Base-by-base conservation (phyloP, 306 rosid species). In the Castanopsis chinensis region DNA sequence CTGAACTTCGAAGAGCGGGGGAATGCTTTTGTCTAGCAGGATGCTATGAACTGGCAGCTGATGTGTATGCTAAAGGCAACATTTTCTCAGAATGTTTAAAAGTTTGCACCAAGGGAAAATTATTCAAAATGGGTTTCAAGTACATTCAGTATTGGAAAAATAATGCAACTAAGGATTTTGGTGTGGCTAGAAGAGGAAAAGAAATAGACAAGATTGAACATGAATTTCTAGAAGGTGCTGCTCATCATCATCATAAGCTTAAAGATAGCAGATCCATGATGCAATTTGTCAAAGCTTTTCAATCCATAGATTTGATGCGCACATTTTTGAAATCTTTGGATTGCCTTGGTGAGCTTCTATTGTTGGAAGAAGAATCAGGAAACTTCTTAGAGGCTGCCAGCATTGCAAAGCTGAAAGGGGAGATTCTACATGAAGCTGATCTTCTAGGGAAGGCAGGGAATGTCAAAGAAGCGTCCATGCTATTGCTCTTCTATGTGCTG, bases 261-360 rank as follows among this genome's bases (percentile, higher is more conserved):
- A 85, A 82, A 64, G 97, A 91, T 74, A 57, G 5, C 52, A 87
- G 63, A 73, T 86, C 90, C 27, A 91, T 93, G 98, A 83, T 90
- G 94, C 88, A 81, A 53, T 89, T 87, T 88, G 92, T 93, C 51
- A 83, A 83, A 81, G 94, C 90, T 69, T 93, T 93, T 81, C 81
- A 68, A 53, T 79, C 97, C 0, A 76, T 88, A 41, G 84, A 81
- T 64, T 76, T 68, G 74, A 88, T 83, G 82, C 92, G 94, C 14
- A 58, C 57, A 58, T 93, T 93, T 85, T 88, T 93, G 81, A 78
- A 13, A 41, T 70, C 86, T 2, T 6, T 61, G 27, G 78, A 76
- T 73, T 84, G 89, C 65, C 81, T 93, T 13, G 86, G 87, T 61
- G 94, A 93, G 70, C 93, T 91, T 13, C 81, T 90, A 58, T 74